Conservation (phyloP, 2,329 filamentous ascomycete species). For the Cladosporium velox region DNA sequence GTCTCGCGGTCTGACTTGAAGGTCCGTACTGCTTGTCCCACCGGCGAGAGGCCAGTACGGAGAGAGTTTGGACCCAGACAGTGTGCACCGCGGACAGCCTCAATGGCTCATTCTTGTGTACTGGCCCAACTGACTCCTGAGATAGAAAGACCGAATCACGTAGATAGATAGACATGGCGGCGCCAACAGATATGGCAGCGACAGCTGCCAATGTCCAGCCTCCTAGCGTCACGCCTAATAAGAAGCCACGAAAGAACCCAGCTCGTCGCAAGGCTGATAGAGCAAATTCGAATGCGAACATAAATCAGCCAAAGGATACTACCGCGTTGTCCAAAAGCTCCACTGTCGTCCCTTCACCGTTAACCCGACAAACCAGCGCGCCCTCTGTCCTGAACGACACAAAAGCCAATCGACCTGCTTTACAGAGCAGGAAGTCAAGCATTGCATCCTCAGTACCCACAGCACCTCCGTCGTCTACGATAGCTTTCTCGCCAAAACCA, state of each 20-base stretch:
- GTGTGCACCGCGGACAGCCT: neutral
- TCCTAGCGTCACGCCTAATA: neutral
- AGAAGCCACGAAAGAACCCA: slow-evolving; percentile 28
- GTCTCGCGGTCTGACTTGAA: neutral
- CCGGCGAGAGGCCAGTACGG: neutral
- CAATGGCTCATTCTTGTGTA: neutral
- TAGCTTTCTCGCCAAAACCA: neutral
- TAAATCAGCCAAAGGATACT: neutral
- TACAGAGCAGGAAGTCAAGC: neutral
- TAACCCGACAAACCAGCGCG: slow-evolving; percentile 6
- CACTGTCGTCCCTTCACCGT: neutral
- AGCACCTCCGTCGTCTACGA: neutral
- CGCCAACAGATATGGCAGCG: neutral
- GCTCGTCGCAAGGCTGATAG: slow-evolving; percentile 28
- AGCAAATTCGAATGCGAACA: slow-evolving; percentile 4
- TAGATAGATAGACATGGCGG: neutral
- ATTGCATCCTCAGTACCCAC: neutral
- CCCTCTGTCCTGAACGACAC: neutral
- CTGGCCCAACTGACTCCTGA: neutral
- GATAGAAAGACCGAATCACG: neutral
- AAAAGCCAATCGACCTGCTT: neutral
- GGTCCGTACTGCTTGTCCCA: neutral
- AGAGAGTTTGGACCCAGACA: neutral
- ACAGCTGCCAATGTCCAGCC: neutral
- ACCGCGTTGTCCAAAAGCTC: neutral